Evolutionary conservation across 371 early-diverging fungal genomes (phyloP).

Genomic region (Mortierella sp.): DNA sequence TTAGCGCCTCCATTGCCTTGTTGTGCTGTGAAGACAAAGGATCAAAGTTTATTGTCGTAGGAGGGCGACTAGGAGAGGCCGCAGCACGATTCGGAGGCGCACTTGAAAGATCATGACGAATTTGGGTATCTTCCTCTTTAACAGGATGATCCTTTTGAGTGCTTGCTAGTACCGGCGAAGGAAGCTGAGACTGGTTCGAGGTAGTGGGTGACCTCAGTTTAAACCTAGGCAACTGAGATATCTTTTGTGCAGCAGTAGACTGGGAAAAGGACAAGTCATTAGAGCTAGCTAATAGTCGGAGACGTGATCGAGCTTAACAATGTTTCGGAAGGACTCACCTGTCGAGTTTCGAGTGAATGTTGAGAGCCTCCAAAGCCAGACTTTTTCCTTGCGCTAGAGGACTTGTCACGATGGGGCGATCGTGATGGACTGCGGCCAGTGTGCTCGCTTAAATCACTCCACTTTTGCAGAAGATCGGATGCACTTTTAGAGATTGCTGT

Average conservation of each 20-base stretch:
- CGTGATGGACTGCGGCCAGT: neutral
- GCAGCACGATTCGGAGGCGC: neutral
- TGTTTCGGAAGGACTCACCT: neutral
- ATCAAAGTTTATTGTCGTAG: slow-evolving; percentile 4
- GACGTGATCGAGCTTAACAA: neutral
- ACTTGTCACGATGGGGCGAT: neutral
- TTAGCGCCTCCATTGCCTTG: slow-evolving; percentile 13
- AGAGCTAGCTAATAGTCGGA: neutral
- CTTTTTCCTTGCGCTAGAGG: slow-evolving; percentile 5
- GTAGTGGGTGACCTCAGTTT: slow-evolving; percentile 1
- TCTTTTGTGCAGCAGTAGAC: neutral
- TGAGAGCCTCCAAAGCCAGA: neutral
- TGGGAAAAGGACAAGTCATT: neutral
- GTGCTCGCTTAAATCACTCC: neutral
- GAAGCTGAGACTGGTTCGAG: neutral
- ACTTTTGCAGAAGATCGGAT: slow-evolving; percentile 1
- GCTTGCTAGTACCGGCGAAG: neutral
- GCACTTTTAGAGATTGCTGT: neutral
- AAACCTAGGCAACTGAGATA: slow-evolving; percentile 13
- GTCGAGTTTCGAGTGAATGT: neutral
- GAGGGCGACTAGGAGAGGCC: neutral
- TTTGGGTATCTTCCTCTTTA: neutral
- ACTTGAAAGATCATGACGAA: neutral
- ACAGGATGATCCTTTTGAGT: neutral
- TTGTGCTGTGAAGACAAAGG: slow-evolving; percentile 13